Evolutionary conservation across 2,329 filamentous ascomycete genomes (phyloP).

Genomic region (Clarireedia hainanense): DNA sequence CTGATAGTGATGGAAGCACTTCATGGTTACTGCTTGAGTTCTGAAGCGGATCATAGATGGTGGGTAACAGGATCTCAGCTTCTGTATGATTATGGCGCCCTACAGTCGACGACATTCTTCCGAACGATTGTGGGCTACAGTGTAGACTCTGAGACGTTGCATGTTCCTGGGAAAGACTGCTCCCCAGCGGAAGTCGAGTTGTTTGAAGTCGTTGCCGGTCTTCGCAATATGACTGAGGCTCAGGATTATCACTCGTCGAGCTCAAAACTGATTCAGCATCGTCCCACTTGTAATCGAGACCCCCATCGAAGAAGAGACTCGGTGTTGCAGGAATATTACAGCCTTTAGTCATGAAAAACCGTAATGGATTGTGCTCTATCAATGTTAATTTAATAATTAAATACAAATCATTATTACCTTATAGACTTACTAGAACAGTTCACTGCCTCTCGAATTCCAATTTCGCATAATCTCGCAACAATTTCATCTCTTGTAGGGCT

Average conservation of each 20-base stretch:
- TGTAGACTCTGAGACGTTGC: not conserved
- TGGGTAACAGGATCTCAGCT: no score
- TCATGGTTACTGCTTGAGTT: no score
- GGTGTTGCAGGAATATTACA: slow-evolving; percentile 33
- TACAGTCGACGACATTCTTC: no score
- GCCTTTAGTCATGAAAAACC: not conserved
- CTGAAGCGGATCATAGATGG: no score
- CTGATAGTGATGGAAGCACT: no score
- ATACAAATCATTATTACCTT: not conserved
- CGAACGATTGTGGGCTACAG: no score
- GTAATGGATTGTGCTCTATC: slow-evolving; percentile 1
- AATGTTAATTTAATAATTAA: not conserved
- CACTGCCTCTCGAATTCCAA: not conserved
- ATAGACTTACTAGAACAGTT: not conserved
- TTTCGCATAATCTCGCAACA: not conserved
- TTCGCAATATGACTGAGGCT: not conserved
- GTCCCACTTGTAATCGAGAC: slow-evolving; percentile 35
- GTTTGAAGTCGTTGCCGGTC: not conserved
- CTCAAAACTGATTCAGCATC: not conserved
- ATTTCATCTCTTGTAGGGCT: slow-evolving; percentile 4
- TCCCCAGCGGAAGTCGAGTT: not conserved
- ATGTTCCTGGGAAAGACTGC: not conserved
- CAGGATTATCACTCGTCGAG: not conserved
- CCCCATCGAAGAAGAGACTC: slow-evolving; percentile 38
- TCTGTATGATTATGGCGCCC: no score